Evolutionary conservation across 108 stramenopile species (phyloP), one percentile per base, ranked within the genome.

Genomic region (Cyclotella kingstonii): DNA sequence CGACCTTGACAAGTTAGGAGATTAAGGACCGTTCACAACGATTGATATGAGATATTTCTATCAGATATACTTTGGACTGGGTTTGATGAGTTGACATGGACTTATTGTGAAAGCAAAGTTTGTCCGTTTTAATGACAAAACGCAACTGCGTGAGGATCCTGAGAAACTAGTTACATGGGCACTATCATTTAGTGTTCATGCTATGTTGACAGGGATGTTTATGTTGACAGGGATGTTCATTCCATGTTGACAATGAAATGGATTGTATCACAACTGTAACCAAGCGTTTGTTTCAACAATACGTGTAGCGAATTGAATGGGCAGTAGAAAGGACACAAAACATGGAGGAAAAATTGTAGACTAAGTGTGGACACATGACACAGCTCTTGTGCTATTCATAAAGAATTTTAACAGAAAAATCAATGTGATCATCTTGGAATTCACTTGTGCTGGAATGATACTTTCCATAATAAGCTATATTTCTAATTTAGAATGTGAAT

Each of bases 401-500:
- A n/a, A n/a, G n/a, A n/a, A n/a, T n/a, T n/a, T n/a, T n/a, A n/a
- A n/a, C n/a, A n/a, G n/a, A n/a, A n/a, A n/a, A n/a, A n/a, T n/a
- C n/a, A n/a, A n/a, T n/a, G n/a, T 28, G 52, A 8, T 45, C 62
- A 12, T n/a, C 78, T 23, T 82, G 78, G 78, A 82, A 82, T 62
- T 78, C 81, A 6, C 66, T 82, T 82, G 69, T 46, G 69, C 69
- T 29, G 75, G 81, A 19, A 67, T 65, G 14, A 71, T 52, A 9
- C 22, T 79, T 19, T 72, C 60, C 1, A 61, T 54, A 22, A 17
- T 79, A 1, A 10, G 40, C 48, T 70, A 58, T 39, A 68, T 79
- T 73, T 68, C 68, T 9, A 79, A 76, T 34, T 18, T 82, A 15
- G 74, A 82, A 61, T 44, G 6, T 22, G 82, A 79, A 2, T 54